These are phyloP conservation scores for Fomitopsis serialis DNA, from an alignment of 768 basidiomycete species.

Conservation along the genomic window DNA sequence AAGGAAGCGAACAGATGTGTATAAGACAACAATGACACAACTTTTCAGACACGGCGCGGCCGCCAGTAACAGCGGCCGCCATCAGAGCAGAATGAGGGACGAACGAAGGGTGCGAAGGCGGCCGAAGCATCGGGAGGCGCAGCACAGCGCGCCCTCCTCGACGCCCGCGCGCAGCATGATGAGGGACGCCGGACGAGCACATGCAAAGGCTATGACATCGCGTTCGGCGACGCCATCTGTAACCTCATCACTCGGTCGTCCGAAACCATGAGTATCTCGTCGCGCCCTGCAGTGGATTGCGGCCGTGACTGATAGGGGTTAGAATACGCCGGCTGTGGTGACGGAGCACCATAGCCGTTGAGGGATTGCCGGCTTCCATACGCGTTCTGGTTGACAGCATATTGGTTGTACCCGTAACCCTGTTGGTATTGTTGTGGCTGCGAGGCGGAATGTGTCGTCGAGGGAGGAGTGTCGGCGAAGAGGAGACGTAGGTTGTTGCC, in stretches of 20 bases:
- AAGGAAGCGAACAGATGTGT: constrained; percentile 10
- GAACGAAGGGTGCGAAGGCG: not conserved
- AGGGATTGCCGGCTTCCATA: constrained; percentile 22
- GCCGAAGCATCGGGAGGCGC: constrained; percentile 11
- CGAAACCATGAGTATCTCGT: constrained; percentile 87
- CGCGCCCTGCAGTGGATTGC: constrained; percentile 48
- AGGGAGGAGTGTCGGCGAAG: constrained; percentile 91
- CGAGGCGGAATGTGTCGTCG: constrained; percentile 58
- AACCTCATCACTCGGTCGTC: constrained; percentile 81
- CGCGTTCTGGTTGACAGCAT: constrained; percentile 23
- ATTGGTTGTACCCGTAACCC: constrained; percentile 26
- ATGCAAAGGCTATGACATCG: constrained; percentile 6
- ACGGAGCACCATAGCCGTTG: constrained; percentile 8
- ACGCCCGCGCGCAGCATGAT: too few relatives aligned
- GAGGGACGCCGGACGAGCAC: constrained; percentile 7
- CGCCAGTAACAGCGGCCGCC: constrained; percentile 3
- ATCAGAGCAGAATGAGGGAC: constrained; percentile 1
- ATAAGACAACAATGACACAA: constrained; percentile 13
- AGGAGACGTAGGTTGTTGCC: constrained; percentile 85
- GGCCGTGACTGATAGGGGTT: constrained; percentile 37
- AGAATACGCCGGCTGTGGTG: constrained; percentile 32
- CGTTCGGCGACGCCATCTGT: constrained; percentile 37
- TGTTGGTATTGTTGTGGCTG: constrained; percentile 28
- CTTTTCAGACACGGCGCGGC: constrained; percentile 10
- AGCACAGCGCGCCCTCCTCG: too few relatives aligned